phyloP scores from a whole-genome alignment of 495 filamentous ascomycete species.

The Penicillium roqueforti region DNA sequence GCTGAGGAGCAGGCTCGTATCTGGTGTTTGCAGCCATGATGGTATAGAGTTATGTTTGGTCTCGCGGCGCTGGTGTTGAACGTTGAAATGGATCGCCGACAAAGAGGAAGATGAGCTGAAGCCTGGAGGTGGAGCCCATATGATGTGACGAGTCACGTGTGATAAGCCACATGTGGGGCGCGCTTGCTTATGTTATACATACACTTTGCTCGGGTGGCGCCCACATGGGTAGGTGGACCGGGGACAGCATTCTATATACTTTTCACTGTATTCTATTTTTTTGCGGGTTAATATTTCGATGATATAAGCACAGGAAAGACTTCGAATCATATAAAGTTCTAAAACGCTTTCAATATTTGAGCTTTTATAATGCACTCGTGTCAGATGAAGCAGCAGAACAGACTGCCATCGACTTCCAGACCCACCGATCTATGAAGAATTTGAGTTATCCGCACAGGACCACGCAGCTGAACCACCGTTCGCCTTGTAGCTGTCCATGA shows the following conservation, averaged over 20 bases:
- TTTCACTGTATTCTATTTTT: too few species aligned
- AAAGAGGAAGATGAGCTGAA: constrained; percentile 5
- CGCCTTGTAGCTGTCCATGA: constrained; percentile 44
- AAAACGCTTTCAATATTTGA: not conserved
- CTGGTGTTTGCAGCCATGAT: constrained; percentile 64
- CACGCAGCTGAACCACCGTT: constrained; percentile 27
- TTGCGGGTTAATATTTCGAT: too few species aligned
- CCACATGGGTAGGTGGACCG: too few species aligned
- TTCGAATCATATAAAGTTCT: not conserved
- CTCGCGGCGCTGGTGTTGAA: not conserved
- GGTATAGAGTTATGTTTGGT: not conserved
- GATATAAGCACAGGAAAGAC: too few species aligned
- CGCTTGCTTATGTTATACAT: not conserved
- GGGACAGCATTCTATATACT: too few species aligned
- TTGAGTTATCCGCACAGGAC: constrained; percentile 38
- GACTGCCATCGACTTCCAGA: not conserved
- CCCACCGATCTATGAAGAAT: constrained; percentile 12
- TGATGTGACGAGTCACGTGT: constrained; percentile 9
- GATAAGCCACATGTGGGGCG: constrained; percentile 9
- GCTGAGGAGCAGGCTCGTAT: constrained; percentile 67
- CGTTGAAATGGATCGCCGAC: not conserved
- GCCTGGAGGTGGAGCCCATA: not conserved
- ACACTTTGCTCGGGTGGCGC: too few species aligned
- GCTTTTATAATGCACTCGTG: not conserved
- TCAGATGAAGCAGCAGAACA: not conserved